These are phyloP conservation scores for Collybiopsis luxurians DNA, from an alignment of 768 basidiomycete genomes.

Conservation along the genomic window DNA sequence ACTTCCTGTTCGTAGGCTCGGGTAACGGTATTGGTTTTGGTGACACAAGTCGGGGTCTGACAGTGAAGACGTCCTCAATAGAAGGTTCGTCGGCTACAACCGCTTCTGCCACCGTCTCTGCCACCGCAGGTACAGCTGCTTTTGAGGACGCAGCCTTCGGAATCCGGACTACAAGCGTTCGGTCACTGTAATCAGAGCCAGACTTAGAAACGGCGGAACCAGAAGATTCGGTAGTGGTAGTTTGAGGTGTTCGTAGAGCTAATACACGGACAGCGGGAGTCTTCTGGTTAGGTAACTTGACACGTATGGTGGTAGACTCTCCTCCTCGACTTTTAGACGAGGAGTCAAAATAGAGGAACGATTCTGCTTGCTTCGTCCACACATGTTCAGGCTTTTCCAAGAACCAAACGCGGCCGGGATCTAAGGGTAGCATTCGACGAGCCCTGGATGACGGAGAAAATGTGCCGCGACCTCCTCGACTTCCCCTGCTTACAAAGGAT, in stretches of 20 bases:
- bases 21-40: constrained; percentile 30
- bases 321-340: constrained; percentile 57
- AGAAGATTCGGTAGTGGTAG: constrained; percentile 16
- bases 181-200: constrained; percentile 41
- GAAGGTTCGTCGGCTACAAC: constrained; percentile 33
- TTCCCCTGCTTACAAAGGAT: constrained; percentile 42
- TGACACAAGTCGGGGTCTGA: constrained; percentile 47
- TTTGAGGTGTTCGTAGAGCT: constrained; percentile 14
- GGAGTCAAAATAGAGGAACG: constrained; percentile 65
- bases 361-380: constrained; percentile 84
- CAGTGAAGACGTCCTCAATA: constrained; percentile 56
- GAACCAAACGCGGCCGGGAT: constrained; percentile 59
- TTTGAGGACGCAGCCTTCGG: constrained; percentile 41
- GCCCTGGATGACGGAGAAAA: constrained; percentile 27
- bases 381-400: constrained; percentile 73
- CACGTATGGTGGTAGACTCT: constrained; percentile 50
- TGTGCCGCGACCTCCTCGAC: constrained; percentile 47
- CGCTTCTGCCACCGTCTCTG: constrained; percentile 2
- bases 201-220: constrained; percentile 16
- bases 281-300: constrained; percentile 58
- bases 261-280: constrained; percentile 42
- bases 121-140: constrained; percentile 23
- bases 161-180: constrained; percentile 51
- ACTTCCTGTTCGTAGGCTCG: constrained; percentile 5
- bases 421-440: constrained; percentile 26